Conservation (phyloP, 208 protist species). For the Leishmania braziliensis region DNA sequence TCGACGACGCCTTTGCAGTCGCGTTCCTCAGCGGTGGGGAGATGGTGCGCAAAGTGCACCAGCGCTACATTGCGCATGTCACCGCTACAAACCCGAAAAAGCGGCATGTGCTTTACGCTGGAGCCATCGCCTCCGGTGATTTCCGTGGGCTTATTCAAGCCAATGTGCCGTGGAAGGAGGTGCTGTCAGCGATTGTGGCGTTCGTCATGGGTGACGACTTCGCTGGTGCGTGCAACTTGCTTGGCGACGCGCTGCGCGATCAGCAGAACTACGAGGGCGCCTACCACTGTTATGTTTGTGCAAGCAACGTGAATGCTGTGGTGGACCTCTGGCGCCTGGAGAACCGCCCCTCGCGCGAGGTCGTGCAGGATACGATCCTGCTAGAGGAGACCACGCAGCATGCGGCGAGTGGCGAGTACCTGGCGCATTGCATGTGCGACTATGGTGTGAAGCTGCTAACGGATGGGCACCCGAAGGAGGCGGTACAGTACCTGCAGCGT, state of each 20-base stretch:
- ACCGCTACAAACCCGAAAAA: constrained; percentile 39
- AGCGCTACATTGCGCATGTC: constrained; percentile 56
- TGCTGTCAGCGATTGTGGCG: constrained; percentile 68
- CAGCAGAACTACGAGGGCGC: constrained; percentile 67
- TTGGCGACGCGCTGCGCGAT: constrained; percentile 54
- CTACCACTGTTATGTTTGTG: constrained; percentile 77
- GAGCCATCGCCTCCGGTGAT: constrained; percentile 70
- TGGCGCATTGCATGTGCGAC: constrained; percentile 62
- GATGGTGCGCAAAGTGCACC: constrained; percentile 60
- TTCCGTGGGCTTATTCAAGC: constrained; percentile 51
- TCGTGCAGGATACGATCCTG: constrained; percentile 64
- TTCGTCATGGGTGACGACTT: constrained; percentile 73
- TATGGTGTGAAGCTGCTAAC: constrained; percentile 55
- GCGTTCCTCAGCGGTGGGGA: constrained; percentile 69
- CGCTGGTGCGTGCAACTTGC: constrained; percentile 59
- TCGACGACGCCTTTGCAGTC: constrained; percentile 80
- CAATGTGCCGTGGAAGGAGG: constrained; percentile 71
- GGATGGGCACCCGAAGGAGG: constrained; percentile 49
- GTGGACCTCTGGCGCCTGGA: constrained; percentile 62
- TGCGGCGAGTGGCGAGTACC: constrained; percentile 36
- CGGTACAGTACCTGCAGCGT: constrained; percentile 55
- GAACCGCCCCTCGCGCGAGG: constrained; percentile 39
- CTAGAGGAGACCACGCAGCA: constrained; percentile 72
- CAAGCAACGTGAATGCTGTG: constrained; percentile 73
- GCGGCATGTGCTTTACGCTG: constrained; percentile 68